phyloP scores from a whole-genome alignment of 2,329 filamentous ascomycete species.

The Paraconiothyrium brasiliense region DNA sequence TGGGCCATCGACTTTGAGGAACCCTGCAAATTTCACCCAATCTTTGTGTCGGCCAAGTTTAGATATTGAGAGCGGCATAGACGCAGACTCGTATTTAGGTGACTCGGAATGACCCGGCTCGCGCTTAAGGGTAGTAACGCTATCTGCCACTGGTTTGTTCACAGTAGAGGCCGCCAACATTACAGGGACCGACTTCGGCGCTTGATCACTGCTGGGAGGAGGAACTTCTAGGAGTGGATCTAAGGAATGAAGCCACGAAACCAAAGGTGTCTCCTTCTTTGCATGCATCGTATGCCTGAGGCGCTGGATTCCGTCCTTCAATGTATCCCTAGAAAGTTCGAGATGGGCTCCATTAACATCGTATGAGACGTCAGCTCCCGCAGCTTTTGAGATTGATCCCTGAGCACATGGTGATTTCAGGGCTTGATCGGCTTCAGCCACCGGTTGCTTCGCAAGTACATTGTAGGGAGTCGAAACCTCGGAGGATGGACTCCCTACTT shows the following conservation, averaged over 20 bases:
- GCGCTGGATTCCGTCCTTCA: not conserved
- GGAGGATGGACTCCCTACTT: not conserved
- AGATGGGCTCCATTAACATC: not conserved
- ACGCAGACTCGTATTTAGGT: not conserved
- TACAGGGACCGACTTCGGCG: not conserved
- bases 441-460: not conserved
- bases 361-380: not conserved
- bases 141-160: too few relatives aligned
- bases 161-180: too few relatives aligned
- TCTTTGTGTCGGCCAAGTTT: slow-evolving; percentile 30
- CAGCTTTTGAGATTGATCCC: not conserved
- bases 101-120: not conserved
- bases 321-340: not conserved
- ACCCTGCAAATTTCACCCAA: slow-evolving; percentile 27
- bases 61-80: slow-evolving; percentile 6
- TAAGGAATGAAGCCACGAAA: not conserved
- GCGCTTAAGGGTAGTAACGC: not conserved
- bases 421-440: not conserved
- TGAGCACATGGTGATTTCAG: not conserved
- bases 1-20: slow-evolving; percentile 30
- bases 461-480: not conserved
- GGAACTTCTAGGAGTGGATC: not conserved
- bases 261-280: not conserved
- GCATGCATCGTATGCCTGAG: not conserved
- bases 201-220: not conserved